phyloP scores from a whole-genome alignment of 495 filamentous ascomycete genomes.

The Choiromyces venosus region DNA sequence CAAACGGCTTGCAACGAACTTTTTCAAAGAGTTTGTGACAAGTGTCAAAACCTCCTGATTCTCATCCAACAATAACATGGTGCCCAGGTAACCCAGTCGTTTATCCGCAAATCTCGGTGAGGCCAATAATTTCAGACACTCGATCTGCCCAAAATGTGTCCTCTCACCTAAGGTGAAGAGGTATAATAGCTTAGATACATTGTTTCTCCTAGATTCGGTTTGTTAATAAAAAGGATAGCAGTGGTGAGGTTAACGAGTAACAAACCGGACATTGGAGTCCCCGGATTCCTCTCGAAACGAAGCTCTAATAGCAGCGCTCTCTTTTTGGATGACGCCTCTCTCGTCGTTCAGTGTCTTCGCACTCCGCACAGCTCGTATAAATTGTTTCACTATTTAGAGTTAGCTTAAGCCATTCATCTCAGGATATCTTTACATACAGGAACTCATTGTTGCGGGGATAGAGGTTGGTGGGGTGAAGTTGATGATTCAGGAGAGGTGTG shows the following conservation, averaged over 20 bases:
- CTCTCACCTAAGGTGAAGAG: slow-evolving; percentile 97
- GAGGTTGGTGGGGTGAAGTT: background rate
- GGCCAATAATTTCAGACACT: slow-evolving; percentile 94
- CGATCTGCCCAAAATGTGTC: slow-evolving; percentile 98
- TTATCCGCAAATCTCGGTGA: slow-evolving; percentile 98
- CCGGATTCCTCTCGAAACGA: slow-evolving; percentile 95
- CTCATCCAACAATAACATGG: slow-evolving; percentile 92
- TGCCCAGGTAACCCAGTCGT: slow-evolving; percentile 89
- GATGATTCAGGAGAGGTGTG: slow-evolving; percentile 9
- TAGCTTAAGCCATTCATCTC: slow-evolving; percentile 17
- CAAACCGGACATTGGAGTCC: slow-evolving; percentile 80
- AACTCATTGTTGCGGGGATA: slow-evolving; percentile 27
- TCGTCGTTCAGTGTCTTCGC: slow-evolving; percentile 99
- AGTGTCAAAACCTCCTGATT: slow-evolving; percentile 96
- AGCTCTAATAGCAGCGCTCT: slow-evolving; percentile 92
- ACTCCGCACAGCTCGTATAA: slow-evolving; percentile 96
- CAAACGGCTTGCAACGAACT: slow-evolving; percentile 52
- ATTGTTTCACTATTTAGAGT: slow-evolving; percentile 78
- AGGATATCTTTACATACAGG: slow-evolving; percentile 19
- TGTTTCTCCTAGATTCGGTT: slow-evolving; percentile 68
- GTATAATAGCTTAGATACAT: slow-evolving; percentile 96
- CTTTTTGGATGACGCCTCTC: slow-evolving; percentile 94
- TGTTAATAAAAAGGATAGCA: slow-evolving; percentile 18
- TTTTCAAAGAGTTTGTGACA: slow-evolving; percentile 95
- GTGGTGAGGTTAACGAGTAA: slow-evolving; percentile 5